Percentiles rank a stretch among this genome's conserved stretches.
These are phyloP conservation scores for Moniliophthora roreri DNA, from an alignment of 1,284 basidiomycete genomes.

Conservation along the genomic window DNA sequence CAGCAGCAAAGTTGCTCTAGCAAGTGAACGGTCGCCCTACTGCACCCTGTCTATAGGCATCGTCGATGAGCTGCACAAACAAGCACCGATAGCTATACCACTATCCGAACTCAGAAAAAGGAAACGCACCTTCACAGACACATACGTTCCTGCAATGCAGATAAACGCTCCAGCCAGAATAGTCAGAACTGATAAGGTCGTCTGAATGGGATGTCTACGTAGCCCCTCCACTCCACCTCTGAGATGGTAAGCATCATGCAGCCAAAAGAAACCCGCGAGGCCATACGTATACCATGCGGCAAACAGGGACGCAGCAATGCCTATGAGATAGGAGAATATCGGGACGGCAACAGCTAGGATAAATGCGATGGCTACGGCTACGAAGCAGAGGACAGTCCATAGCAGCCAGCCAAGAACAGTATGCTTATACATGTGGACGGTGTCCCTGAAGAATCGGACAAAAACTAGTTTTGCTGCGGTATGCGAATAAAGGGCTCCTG, in stretches of 20 bases:
- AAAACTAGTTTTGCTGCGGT: conserved; percentile 62
- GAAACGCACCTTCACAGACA: conserved; percentile 44
- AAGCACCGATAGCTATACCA: background rate
- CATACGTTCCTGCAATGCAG: conserved; percentile 53
- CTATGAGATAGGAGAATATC: conserved; percentile 54
- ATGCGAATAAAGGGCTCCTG: conserved; percentile 49
- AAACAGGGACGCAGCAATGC: conserved; percentile 54
- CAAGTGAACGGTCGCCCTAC: conserved; percentile 56
- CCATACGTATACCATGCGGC: conserved; percentile 62
- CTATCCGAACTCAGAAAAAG: background rate
- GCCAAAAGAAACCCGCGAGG: conserved; percentile 55
- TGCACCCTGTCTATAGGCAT: conserved; percentile 41
- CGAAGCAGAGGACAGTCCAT: conserved; percentile 50
- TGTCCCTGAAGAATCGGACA: conserved; percentile 57
- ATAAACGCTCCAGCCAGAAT: conserved; percentile 51
- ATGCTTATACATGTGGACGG: conserved; percentile 56
- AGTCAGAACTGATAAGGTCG: conserved; percentile 39
- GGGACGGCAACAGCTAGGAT: conserved; percentile 56
- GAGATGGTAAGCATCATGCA: conserved; percentile 48
- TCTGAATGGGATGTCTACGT: conserved; percentile 30
- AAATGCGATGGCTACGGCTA: conserved; percentile 46
- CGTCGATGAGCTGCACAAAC: conserved; percentile 43
- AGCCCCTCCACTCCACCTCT: conserved; percentile 35
- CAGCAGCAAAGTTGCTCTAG: too few species aligned
- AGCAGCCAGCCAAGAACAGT: conserved; percentile 57